A percentile compares a stretch with the other conserved stretches of the same genome.
phyloP scores from a whole-genome alignment of 805 yeast species.

The Spathaspora passalidarum region DNA sequence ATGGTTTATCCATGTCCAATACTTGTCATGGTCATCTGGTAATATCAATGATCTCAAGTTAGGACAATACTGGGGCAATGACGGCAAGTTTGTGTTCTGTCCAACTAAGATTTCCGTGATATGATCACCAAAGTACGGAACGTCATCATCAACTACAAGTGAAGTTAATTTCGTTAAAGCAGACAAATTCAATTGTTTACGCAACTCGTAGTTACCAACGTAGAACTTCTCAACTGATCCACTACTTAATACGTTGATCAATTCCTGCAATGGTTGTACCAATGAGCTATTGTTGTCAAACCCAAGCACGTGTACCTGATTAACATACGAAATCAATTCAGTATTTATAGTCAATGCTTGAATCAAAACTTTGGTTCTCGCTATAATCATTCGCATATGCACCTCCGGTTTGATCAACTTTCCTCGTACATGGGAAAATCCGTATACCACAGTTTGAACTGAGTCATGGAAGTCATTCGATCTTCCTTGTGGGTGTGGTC shows the following conservation, averaged over 20 bases:
- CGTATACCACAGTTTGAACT: conserved; percentile 23
- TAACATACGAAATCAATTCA: conserved; percentile 15
- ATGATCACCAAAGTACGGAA: conserved; percentile 4
- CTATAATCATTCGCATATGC: conserved; percentile 24
- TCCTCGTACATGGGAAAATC: conserved; percentile 14
- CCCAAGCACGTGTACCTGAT: conserved; percentile 18
- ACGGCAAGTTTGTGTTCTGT: background rate
- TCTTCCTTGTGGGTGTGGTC: conserved; percentile 5
- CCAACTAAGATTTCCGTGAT: conserved; percentile 4
- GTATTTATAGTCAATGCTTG: conserved; percentile 26
- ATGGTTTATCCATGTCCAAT: conserved; percentile 15
- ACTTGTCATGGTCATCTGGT: conserved; percentile 10
- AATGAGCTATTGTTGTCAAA: conserved; percentile 5
- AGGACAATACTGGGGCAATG: background rate
- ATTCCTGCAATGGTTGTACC: conserved; percentile 4
- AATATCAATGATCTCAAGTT: conserved; percentile 15
- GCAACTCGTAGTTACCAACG: conserved; percentile 16
- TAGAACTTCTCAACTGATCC: conserved; percentile 13
- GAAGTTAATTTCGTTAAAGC: conserved; percentile 12
- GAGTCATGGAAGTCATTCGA: conserved; percentile 21
- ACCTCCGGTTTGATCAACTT: conserved; percentile 13
- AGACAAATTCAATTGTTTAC: conserved; percentile 9
- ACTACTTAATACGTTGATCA: background rate
- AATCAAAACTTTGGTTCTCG: conserved; percentile 23
- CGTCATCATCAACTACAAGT: conserved; percentile 15